Evolutionary conservation across 805 yeast genomes (phyloP).

Genomic region (Middelhovenomyces tepae): DNA sequence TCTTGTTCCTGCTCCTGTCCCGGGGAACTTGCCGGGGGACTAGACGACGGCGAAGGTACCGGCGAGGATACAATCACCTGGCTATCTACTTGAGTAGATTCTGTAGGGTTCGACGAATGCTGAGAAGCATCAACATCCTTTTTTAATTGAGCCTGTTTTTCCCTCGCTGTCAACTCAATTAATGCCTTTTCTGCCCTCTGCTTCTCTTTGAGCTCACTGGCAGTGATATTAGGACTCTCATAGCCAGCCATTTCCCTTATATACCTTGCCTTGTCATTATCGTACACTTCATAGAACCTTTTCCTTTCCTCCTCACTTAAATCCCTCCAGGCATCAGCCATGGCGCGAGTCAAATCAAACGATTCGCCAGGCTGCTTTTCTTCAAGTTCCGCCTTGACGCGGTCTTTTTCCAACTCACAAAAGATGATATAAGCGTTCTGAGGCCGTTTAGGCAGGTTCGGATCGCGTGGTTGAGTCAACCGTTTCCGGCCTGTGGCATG

Average conservation of each 20-base stretch:
- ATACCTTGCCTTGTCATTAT: slow-evolving; percentile 70
- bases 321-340: slow-evolving; percentile 81
- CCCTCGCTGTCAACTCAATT: too few relatives aligned
- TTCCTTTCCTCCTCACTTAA: slow-evolving; percentile 58
- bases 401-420: slow-evolving; percentile 79
- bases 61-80: too few relatives aligned
- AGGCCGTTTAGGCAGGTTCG: slow-evolving; percentile 80
- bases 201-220: slow-evolving; percentile 2
- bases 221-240: background rate
- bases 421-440: slow-evolving; percentile 82
- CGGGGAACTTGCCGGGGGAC: too few relatives aligned
- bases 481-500: slow-evolving; percentile 24
- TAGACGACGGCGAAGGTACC: too few relatives aligned
- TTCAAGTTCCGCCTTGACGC: slow-evolving; percentile 50
- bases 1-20: too few relatives aligned
- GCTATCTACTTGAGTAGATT: too few relatives aligned
- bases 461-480: slow-evolving; percentile 51
- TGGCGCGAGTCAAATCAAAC: slow-evolving; percentile 62
- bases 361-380: slow-evolving; percentile 34
- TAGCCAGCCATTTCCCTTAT: slow-evolving; percentile 49
- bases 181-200: slow-evolving; percentile 2
- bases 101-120: too few relatives aligned
- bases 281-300: slow-evolving; percentile 67
- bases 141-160: too few relatives aligned
- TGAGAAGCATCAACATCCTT: too few relatives aligned